Evolutionary conservation across 176 grass and related monocot genomes (phyloP).

Genomic region (Aegilops bicornis): DNA sequence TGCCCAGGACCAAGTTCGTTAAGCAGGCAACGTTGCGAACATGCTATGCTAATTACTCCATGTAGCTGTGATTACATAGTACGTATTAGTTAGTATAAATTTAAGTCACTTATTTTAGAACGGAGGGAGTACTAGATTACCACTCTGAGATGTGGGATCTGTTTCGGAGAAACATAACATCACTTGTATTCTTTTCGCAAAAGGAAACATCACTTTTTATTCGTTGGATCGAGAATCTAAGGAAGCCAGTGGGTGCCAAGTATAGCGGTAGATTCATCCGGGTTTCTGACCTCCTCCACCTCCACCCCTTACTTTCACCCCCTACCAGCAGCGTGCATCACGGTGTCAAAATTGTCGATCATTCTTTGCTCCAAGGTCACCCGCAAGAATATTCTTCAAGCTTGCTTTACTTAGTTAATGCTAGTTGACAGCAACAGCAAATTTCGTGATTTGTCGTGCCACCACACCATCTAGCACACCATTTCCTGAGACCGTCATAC

Average conservation of each 20-base stretch:
- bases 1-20: neutral
- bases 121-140: no score
- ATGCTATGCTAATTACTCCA: neutral
- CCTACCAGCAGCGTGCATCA: neutral
- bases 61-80: neutral
- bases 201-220: neutral
- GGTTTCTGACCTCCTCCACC: neutral
- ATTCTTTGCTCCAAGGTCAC: slow-evolving; percentile 1
- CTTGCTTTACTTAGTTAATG: neutral
- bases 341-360: slow-evolving; percentile 14
- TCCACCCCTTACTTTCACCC: neutral
- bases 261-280: neutral
- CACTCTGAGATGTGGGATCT: neutral
- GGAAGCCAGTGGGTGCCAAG: neutral
- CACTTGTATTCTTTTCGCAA: neutral
- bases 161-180: neutral
- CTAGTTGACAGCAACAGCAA: slow-evolving; percentile 4
- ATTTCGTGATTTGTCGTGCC: neutral
- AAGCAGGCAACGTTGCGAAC: neutral
- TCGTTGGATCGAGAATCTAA: neutral
- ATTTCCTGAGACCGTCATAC: neutral
- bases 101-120: no score
- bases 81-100: no score
- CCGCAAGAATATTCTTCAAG: slow-evolving; percentile 23
- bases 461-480: neutral